Conservation (phyloP, 345 rosid species). For the Hypericum perforatum region DNA sequence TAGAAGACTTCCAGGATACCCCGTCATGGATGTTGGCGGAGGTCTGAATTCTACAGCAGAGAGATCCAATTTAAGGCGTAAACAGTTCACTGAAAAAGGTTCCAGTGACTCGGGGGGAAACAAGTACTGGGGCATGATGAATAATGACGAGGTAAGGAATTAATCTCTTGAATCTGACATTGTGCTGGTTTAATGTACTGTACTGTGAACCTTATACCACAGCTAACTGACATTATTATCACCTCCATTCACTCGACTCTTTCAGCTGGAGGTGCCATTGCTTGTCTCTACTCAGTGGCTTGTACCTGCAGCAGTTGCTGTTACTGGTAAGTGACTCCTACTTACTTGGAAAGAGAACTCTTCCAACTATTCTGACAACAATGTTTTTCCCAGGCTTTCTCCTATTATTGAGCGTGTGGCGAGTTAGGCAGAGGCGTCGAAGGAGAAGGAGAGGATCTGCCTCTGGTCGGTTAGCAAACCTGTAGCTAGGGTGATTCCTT, state of each 20-base stretch:
- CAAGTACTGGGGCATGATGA: conserved; percentile 48
- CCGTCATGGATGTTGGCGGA: conserved; percentile 47
- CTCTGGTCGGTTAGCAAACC: conserved; percentile 39
- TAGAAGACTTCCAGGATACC: conserved; percentile 62
- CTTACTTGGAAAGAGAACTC: not conserved
- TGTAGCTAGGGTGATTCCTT: conserved; percentile 11
- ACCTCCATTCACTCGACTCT: not conserved
- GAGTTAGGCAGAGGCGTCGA: conserved; percentile 66
- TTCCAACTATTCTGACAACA: too few species aligned
- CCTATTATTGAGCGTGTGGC: conserved; percentile 60
- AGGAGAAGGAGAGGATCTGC: conserved; percentile 59
- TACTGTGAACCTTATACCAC: not conserved
- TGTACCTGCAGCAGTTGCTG: conserved; percentile 53
- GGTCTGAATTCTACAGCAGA: conserved; percentile 44
- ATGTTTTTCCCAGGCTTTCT: conserved; percentile 37
- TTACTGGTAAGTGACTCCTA: conserved; percentile 41
- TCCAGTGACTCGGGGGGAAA: conserved; percentile 34
- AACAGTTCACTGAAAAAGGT: conserved; percentile 27
- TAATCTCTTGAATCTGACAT: not conserved
- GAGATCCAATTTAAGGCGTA: conserved; percentile 24
- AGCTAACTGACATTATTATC: conserved; percentile 6
- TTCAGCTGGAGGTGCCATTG: conserved; percentile 69
- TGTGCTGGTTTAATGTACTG: not conserved
- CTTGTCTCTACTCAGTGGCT: conserved; percentile 71
- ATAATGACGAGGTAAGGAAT: conserved; percentile 64